A percentile compares a stretch with the other conserved stretches of the same genome.
Evolutionary conservation across 257 asterid genomes (phyloP).

Genomic region (Lavandula angustifolia): DNA sequence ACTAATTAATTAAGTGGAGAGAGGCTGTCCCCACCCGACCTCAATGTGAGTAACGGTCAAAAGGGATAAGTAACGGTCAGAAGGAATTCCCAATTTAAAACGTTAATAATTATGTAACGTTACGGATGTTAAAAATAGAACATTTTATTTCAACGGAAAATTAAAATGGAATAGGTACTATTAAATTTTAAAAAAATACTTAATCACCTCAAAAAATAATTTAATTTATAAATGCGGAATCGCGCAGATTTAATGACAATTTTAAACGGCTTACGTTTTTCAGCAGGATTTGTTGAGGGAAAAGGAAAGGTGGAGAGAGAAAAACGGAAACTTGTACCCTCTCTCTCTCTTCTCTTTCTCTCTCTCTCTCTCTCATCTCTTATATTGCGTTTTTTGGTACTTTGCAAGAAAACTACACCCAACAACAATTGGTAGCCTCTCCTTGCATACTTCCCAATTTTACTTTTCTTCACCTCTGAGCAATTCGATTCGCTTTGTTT

Average conservation of each 20-base stretch:
- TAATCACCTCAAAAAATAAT: too few relatives aligned
- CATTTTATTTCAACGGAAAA: too few relatives aligned
- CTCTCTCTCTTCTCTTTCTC: conserved; percentile 32
- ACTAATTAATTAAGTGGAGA: too few relatives aligned
- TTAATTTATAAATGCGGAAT: conserved; percentile 5
- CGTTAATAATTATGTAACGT: too few relatives aligned
- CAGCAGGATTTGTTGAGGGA: conserved; percentile 48
- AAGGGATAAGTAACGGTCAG: too few relatives aligned
- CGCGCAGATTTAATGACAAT: not conserved
- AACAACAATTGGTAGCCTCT: conserved; percentile 39
- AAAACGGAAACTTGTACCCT: conserved; percentile 13
- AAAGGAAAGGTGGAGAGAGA: conserved; percentile 55
- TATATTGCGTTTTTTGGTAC: conserved; percentile 32
- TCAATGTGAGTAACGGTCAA: too few relatives aligned
- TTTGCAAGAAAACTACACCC: conserved; percentile 49
- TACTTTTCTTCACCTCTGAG: conserved; percentile 36
- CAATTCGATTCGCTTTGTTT: conserved; percentile 30
- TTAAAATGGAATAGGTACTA: too few relatives aligned
- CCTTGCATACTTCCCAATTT: conserved; percentile 35
- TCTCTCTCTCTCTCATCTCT: conserved; percentile 28
- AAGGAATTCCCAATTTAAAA: too few relatives aligned
- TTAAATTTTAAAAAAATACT: too few relatives aligned
- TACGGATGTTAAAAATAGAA: too few relatives aligned
- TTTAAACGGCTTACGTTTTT: conserved; percentile 25
- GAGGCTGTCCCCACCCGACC: too few relatives aligned